Conservation (phyloP, 2,329 filamentous ascomycete genomes). For the Neurospora crassa region DNA sequence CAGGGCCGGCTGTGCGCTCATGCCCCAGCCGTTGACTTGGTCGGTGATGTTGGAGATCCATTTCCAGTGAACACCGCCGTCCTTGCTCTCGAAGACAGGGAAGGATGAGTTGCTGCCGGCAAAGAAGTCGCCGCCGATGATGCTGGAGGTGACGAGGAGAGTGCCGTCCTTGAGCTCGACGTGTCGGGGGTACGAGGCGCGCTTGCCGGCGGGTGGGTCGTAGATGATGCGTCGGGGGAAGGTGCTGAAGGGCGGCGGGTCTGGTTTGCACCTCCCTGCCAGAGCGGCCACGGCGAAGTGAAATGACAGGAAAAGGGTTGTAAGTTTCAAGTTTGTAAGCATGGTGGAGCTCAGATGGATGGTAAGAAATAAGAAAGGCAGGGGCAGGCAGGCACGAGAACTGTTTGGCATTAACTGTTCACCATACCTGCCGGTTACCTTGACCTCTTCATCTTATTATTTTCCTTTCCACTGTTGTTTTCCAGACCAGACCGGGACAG, state of each 20-base stretch:
- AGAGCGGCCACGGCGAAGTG: not conserved
- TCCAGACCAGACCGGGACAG: not conserved
- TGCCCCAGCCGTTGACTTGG: conserved; percentile 51
- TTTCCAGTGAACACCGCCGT: conserved; percentile 49
- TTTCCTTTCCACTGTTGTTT: not conserved
- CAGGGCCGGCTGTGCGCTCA: conserved; percentile 60
- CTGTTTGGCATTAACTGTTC: not conserved
- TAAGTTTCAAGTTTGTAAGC: not conserved
- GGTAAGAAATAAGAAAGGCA: not conserved
- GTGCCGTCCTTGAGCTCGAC: conserved; percentile 15
- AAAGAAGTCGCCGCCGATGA: conserved; percentile 4
- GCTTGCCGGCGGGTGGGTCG: conserved; percentile 5
- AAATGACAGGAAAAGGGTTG: not conserved
- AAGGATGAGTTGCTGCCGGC: conserved; percentile 26
- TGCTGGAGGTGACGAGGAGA: conserved; percentile 13
- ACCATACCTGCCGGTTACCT: not conserved
- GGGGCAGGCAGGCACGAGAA: not conserved
- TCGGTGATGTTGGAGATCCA: conserved; percentile 54
- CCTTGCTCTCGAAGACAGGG: conserved; percentile 40
- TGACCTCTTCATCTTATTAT: not conserved
- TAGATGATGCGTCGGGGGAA: conserved; percentile 15
- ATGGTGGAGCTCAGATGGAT: not conserved
- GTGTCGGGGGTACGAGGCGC: conserved; percentile 12
- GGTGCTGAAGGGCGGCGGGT: conserved; percentile 4
- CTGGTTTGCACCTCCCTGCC: not conserved